A percentile compares a stretch with the other conserved stretches of the same genome.
phyloP scores from a whole-genome alignment of 768 basidiomycete genomes.

The Infundibulicybe gibba region DNA sequence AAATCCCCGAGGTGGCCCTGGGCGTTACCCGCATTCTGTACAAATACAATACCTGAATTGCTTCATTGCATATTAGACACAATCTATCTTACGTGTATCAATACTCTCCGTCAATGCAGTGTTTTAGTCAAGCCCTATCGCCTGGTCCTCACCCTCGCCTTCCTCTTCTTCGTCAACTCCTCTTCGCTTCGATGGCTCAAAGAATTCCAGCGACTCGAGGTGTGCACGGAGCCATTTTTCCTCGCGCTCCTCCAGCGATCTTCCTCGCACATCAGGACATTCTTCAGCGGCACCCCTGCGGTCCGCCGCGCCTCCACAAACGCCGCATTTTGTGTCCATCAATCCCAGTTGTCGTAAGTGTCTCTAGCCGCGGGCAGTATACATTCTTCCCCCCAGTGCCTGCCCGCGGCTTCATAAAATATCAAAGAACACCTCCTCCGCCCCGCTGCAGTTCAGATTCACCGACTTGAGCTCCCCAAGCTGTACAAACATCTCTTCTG shows the following conservation, averaged over 20 bases:
- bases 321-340: constrained; percentile 34
- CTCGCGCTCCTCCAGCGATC: constrained; percentile 37
- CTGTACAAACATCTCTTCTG: constrained; percentile 39
- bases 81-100: not conserved
- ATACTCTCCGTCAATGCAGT: too few species aligned
- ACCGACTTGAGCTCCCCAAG: constrained; percentile 44
- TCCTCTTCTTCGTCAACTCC: constrained; percentile 16
- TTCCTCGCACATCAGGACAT: constrained; percentile 41
- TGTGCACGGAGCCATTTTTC: constrained; percentile 50
- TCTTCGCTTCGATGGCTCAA: constrained; percentile 54
- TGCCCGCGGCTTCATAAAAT: constrained; percentile 9
- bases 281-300: constrained; percentile 42
- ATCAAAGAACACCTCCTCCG: constrained; percentile 28
- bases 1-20: constrained; percentile 47
- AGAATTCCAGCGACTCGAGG: constrained; percentile 49
- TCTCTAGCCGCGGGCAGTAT: constrained; percentile 50
- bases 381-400: constrained; percentile 15
- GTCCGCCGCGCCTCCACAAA: constrained; percentile 40
- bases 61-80: not conserved
- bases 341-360: constrained; percentile 43
- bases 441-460: constrained; percentile 24
- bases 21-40: constrained; percentile 39
- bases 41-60: constrained; percentile 6
- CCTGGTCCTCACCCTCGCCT: not conserved
- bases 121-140: not conserved